These are phyloP conservation scores for Rostrohypoxylon terebratum DNA, from an alignment of 495 filamentous ascomycete species.

Conservation along the genomic window DNA sequence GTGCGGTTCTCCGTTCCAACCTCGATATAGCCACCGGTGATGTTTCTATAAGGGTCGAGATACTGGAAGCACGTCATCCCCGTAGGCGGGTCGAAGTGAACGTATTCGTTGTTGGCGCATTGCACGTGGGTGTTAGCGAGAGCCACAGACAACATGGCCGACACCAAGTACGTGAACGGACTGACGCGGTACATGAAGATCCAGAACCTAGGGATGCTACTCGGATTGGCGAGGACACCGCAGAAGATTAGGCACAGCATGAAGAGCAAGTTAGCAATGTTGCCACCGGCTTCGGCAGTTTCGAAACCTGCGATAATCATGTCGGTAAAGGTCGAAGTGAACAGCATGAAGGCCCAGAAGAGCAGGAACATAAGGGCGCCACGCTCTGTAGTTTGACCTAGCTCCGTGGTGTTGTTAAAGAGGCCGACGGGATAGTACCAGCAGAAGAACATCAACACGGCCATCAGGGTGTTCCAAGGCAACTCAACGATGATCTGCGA, in stretches of 20 bases:
- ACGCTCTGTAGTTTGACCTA: slow-evolving; percentile 67
- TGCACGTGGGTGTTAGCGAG: slow-evolving; percentile 68
- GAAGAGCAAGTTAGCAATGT: slow-evolving; percentile 75
- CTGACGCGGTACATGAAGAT: slow-evolving; percentile 86
- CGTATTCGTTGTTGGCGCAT: slow-evolving; percentile 72
- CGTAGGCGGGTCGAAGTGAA: slow-evolving; percentile 64
- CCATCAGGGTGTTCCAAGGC: slow-evolving; percentile 78
- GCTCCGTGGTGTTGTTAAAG: slow-evolving; percentile 72
- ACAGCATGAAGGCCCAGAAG: slow-evolving; percentile 73
- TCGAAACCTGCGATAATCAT: slow-evolving; percentile 77
- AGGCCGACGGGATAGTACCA: slow-evolving; percentile 89
- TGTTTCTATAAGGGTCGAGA: slow-evolving; percentile 52
- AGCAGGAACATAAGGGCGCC: slow-evolving; percentile 75
- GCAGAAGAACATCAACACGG: slow-evolving; percentile 73
- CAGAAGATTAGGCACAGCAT: slow-evolving; percentile 77
- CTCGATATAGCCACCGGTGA: slow-evolving; percentile 64
- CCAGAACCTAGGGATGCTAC: slow-evolving; percentile 77
- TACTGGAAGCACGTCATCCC: slow-evolving; percentile 70
- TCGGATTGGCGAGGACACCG: slow-evolving; percentile 75
- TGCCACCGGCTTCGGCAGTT: slow-evolving; percentile 72
- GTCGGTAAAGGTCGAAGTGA: slow-evolving; percentile 76
- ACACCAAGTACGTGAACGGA: slow-evolving; percentile 78
- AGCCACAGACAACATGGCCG: slow-evolving; percentile 70
- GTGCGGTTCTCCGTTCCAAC: slow-evolving; percentile 60
- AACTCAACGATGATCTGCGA: slow-evolving; percentile 81